Evolutionary conservation across 2,329 filamentous ascomycete genomes (phyloP).

Genomic region (Pseudogymnoascus sp.): DNA sequence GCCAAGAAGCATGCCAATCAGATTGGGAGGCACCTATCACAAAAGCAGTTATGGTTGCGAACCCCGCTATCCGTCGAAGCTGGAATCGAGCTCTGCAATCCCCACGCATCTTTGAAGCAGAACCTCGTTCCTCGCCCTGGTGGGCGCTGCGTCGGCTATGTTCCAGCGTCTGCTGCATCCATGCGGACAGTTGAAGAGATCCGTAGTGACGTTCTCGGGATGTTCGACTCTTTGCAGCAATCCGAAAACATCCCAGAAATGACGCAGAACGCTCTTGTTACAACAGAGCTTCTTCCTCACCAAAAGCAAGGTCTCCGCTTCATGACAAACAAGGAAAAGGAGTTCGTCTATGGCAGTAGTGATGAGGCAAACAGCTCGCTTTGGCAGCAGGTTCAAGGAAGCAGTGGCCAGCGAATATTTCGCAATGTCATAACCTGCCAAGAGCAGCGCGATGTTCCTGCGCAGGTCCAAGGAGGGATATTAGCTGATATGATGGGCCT

Average conservation of each 20-base stretch:
- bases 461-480: conserved; percentile 64
- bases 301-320: conserved; percentile 88
- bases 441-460: conserved; percentile 50
- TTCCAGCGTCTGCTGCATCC: conserved; percentile 26
- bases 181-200: conserved; percentile 76
- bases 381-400: conserved; percentile 59
- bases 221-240: conserved; percentile 78
- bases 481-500: conserved; percentile 83
- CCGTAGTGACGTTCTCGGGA: conserved; percentile 70
- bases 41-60: conserved; percentile 59
- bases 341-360: conserved; percentile 48
- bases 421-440: conserved; percentile 81
- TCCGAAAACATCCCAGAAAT: conserved; percentile 68
- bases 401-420: conserved; percentile 55
- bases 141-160: conserved; percentile 28
- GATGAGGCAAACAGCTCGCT: conserved; percentile 63
- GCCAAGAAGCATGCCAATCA: conserved; percentile 55
- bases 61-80: conserved; percentile 58
- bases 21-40: conserved; percentile 61
- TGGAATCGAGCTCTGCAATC: conserved; percentile 68
- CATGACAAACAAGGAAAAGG: conserved; percentile 70
- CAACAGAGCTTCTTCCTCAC: conserved; percentile 67
- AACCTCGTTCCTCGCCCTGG: conserved; percentile 22
- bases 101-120: conserved; percentile 43
- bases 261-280: conserved; percentile 55